Evolutionary conservation across 2,329 filamentous ascomycete genomes (phyloP).

Genomic region (Epichloe bromicola): DNA sequence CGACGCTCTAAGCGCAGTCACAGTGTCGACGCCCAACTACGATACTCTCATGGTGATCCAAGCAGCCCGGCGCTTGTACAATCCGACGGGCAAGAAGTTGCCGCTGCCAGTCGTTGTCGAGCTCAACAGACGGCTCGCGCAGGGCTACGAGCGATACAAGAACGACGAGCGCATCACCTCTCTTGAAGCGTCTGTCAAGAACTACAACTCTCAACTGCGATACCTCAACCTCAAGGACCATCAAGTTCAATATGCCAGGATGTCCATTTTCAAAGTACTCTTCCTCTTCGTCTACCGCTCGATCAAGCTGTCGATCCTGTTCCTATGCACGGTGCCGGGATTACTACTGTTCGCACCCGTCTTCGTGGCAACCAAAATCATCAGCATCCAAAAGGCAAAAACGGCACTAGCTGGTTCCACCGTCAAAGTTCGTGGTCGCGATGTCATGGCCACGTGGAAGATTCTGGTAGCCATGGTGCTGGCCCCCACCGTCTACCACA

Average conservation of each 20-base stretch:
- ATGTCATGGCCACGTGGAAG: slow-evolving; percentile 93
- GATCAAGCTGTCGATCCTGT: slow-evolving; percentile 61
- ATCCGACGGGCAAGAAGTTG: slow-evolving; percentile 84
- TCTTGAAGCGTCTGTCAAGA: slow-evolving; percentile 60
- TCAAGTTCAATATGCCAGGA: slow-evolving; percentile 82
- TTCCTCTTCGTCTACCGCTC: slow-evolving; percentile 68
- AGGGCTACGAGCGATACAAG: slow-evolving; percentile 87
- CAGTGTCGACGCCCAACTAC: slow-evolving; percentile 84
- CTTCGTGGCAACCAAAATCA: slow-evolving; percentile 71
- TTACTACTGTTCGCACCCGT: slow-evolving; percentile 78
- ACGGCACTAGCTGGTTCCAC: slow-evolving; percentile 75
- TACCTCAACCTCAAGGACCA: slow-evolving; percentile 85
- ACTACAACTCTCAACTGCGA: slow-evolving; percentile 78
- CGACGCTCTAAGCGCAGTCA: slow-evolving; percentile 73
- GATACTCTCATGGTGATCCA: slow-evolving; percentile 96
- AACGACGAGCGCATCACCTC: slow-evolving; percentile 72
- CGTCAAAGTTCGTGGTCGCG: slow-evolving; percentile 77
- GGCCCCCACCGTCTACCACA: slow-evolving; percentile 68
- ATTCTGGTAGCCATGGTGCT: slow-evolving; percentile 76
- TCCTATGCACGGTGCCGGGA: slow-evolving; percentile 73
- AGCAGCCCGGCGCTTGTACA: slow-evolving; percentile 85
- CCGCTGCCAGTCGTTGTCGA: slow-evolving; percentile 88
- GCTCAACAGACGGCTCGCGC: slow-evolving; percentile 78
- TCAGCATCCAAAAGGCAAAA: slow-evolving; percentile 69
- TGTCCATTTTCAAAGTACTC: slow-evolving; percentile 65